Base-by-base conservation (phyloP, 2,329 filamentous ascomycete genomes). In the Hymenoscyphus scutula region DNA sequence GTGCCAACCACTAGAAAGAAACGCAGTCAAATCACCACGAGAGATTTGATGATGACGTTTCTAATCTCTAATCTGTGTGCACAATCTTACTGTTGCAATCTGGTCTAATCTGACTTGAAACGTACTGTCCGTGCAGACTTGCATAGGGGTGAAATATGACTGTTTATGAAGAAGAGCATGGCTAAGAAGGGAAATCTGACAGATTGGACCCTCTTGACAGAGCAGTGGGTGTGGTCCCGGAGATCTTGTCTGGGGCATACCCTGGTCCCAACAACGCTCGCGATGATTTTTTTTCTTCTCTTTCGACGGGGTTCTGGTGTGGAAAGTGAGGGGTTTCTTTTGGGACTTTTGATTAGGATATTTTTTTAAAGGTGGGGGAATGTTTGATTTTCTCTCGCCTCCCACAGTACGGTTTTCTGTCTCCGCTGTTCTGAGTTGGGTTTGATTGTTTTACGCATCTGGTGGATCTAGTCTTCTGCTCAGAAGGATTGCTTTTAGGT, bases 41-140 rank as follows among this genome's bases (percentile, higher is more conserved):
- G 41, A 48, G 41, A 48, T 48, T 48, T 48, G 41, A 25, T 48
- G 41, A 48, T 23, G 41, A 48, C 41, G 41, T 48, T 48, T 48
- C 41, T 23, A 25, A 48, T 25, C 41, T 48, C 41, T 48, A 48
- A 48, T 48, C 41, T 48, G 41, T 48, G 41, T 48, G 41, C 41
- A 48, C 41, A 48, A 48, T 48, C 41, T 48, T 48, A 48, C 41
- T 19, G 41, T 48, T 48, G 41, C 41, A 48, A 25, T 48, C 41
- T 48, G 32, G 41, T 48, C n/a, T 48, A 48, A 48, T 48, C 41
- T 48, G 41, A 48, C 41, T 48, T 48, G 41, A 48, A 48, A 48
- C 41, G 41, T 48, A 48, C 8, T 48, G 41, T 48, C 41, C 41
- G 41, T 48, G 41, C 41, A 23, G 41, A n/a, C 10, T 8, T 48